Conservation (phyloP, 2,329 filamentous ascomycete species). For the Bipolaris oryzae region DNA sequence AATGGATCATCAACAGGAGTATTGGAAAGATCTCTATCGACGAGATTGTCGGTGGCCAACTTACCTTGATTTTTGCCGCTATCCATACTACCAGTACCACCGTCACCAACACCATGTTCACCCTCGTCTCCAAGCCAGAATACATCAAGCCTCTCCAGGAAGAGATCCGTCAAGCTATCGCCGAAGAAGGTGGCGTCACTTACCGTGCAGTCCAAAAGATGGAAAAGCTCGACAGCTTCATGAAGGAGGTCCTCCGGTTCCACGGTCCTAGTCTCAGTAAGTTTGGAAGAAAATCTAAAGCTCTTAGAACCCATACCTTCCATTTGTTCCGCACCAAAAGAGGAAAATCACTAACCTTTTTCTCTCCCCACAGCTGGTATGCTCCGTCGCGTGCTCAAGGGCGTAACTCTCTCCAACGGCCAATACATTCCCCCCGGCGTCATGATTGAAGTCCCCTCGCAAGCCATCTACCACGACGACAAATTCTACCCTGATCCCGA, state of each 20-base stretch:
- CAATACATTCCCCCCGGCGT: conserved; percentile 52
- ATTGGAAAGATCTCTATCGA: conserved; percentile 11
- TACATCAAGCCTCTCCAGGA: conserved; percentile 52
- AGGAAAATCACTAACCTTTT: neutral
- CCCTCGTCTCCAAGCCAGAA: conserved; percentile 42
- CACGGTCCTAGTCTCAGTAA: conserved; percentile 32
- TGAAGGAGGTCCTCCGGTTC: conserved; percentile 43
- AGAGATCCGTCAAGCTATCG: conserved; percentile 49
- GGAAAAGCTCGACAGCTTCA: conserved; percentile 46
- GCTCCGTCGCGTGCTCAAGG: conserved; percentile 59
- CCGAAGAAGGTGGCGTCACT: conserved; percentile 42
- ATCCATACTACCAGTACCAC: conserved; percentile 41
- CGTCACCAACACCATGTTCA: conserved; percentile 40
- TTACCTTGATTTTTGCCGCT: conserved; percentile 39
- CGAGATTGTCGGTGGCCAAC: conserved; percentile 21
- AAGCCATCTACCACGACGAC: conserved; percentile 36
- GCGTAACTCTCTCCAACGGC: conserved; percentile 61
- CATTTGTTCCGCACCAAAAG: neutral
- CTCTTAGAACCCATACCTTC: too few species aligned
- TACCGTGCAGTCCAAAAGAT: conserved; percentile 40
- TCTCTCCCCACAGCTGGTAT: conserved; percentile 24
- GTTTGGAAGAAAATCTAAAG: neutral
- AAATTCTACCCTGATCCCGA: conserved; percentile 28
- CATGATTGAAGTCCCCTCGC: conserved; percentile 38
- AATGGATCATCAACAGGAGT: conserved; percentile 44